Conservation (phyloP, 208 protist genomes). For the Tritrichomonas foetus region DNA sequence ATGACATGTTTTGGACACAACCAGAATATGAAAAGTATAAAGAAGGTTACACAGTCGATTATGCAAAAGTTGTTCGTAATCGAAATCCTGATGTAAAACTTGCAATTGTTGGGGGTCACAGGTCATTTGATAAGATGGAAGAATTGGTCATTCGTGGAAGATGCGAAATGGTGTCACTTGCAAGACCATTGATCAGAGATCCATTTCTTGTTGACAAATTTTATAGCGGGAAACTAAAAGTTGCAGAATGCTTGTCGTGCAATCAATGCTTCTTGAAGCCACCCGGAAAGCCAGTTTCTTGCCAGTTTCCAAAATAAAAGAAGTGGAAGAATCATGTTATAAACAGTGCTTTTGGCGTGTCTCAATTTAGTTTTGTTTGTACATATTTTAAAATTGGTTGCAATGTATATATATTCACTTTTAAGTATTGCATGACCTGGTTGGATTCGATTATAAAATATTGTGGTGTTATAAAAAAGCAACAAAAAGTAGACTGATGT, state of each 20-base stretch:
- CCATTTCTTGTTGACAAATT: not conserved
- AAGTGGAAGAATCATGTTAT: too few relatives aligned
- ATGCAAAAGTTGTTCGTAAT: not conserved
- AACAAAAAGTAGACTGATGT: too few relatives aligned
- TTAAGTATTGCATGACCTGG: too few relatives aligned
- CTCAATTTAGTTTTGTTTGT: too few relatives aligned
- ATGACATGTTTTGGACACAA: not conserved
- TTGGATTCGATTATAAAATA: too few relatives aligned
- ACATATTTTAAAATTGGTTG: too few relatives aligned
- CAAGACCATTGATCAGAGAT: not conserved
- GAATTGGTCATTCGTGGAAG: not conserved
- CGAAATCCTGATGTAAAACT: not conserved
- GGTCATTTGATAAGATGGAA: not conserved
- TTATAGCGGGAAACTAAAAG: not conserved
- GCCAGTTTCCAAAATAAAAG: too few relatives aligned
- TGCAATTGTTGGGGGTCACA: not conserved
- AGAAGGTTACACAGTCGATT: not conserved
- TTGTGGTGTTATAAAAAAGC: too few relatives aligned
- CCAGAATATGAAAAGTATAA: not conserved
- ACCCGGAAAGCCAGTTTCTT: too few relatives aligned
- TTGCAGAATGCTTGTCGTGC: not conserved
- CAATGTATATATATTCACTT: too few relatives aligned
- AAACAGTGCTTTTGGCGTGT: too few relatives aligned
- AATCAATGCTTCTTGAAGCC: not conserved
- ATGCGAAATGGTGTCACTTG: not conserved